Percentiles rank a stretch among this genome's conserved stretches.
Evolutionary conservation across 192 early-diverging fungal species (phyloP).

Genomic region (Entomortierella beljakovae): DNA sequence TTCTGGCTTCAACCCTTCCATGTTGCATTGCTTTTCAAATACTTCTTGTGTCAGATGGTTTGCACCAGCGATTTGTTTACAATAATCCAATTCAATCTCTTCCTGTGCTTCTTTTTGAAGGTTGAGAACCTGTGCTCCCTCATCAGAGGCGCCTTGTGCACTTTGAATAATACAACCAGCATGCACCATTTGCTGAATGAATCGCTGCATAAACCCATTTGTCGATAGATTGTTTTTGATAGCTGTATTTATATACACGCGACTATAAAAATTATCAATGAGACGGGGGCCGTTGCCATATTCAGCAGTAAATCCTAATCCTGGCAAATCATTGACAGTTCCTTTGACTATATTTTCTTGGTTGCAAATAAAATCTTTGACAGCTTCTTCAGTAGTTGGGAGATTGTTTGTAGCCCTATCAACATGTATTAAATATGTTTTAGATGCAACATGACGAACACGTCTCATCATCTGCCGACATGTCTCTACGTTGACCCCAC

Average conservation of each 20-base stretch:
- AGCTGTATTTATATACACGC: not conserved
- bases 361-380: slow-evolving; percentile 13
- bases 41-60: not conserved
- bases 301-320: not conserved
- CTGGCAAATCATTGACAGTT: not conserved
- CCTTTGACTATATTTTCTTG: not conserved
- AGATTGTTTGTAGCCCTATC: slow-evolving; percentile 9
- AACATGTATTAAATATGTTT: slow-evolving; percentile 9
- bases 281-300: not conserved
- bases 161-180: slow-evolving; percentile 12
- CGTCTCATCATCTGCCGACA: slow-evolving; percentile 24
- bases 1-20: not conserved
- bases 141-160: not conserved
- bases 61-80: slow-evolving; percentile 7
- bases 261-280: not conserved
- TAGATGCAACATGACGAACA: slow-evolving; percentile 2
- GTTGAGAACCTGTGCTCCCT: not conserved
- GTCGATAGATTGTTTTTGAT: slow-evolving; percentile 5
- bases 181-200: slow-evolving; percentile 11
- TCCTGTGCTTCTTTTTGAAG: not conserved
- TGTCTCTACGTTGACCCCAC: slow-evolving; percentile 13
- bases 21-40: not conserved
- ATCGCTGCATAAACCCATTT: slow-evolving; percentile 6
- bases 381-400: not conserved
- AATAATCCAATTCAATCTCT: not conserved